Base-by-base conservation (phyloP, 2,329 filamentous ascomycete genomes). In the Xylariaceae sp. region DNA sequence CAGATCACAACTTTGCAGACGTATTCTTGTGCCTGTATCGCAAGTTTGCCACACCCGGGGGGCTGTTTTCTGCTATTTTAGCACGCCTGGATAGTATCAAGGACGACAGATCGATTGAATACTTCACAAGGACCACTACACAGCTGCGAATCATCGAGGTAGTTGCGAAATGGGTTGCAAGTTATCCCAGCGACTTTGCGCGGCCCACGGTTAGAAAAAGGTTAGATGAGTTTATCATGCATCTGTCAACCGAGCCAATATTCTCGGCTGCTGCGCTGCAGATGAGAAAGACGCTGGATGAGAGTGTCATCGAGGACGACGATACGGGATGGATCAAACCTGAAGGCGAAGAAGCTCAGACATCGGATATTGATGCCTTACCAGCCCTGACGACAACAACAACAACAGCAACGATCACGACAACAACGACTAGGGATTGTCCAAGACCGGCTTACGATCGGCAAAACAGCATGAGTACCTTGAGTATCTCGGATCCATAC, bases 161-260 rank as follows among this genome's bases (percentile, higher is more conserved):
- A 5, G 78, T 97, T 60, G 90, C 91, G 4, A 89, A 90, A 72
- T 99, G 94, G 94, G 88, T 96, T 1, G 86, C 88, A 13, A 79
- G 87, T 49, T 97, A 97, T 73, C 92, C 94, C 0, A 93, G 92
- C 13, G 94, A 99, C 73, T 96, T 97, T 78, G 92, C 92, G 1
- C 86, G 88, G 62, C 82, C 88, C 1, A 82, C 82, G 18, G 95
- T 91, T 1, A 85, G 87, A 65, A 84, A 82, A 64, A 85, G 83
- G 37, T 78, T 97, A 45, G 84, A 88, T 53, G 85, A 86, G 23
- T 94, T 99, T 68, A 87, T 96, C 42, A 76, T 78, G 15, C 82
- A 87, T 47, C 77, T 97, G n/a, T 83, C 89, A 18, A 83, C 82
- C 4, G 89, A 90, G 64, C 87, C 90, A 8, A 88, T 95, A 54